Evolutionary conservation across 805 yeast species (phyloP), one percentile per base, ranked within the genome.

Genomic region (Saccharomycopsis guyanensis): DNA sequence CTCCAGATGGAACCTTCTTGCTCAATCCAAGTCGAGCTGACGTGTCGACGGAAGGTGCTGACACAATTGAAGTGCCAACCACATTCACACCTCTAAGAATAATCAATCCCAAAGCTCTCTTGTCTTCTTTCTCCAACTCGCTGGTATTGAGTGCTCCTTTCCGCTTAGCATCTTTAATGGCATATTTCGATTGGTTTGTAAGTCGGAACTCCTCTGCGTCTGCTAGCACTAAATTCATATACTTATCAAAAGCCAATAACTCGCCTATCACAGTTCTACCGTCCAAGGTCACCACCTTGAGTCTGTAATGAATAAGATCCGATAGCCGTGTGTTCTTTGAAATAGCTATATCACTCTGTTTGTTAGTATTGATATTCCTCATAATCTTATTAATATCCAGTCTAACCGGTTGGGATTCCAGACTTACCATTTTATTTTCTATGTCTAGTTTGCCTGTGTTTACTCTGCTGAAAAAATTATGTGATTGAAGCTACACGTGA

Each of bases 21-120:
- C 18, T 22, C 10, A 45, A 12, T 5, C 52, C 54, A 40, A 48
- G 29, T 36, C 52, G 34, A 7, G 40, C 31, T 53, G 57, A 51
- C 43, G 56, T 47, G 41, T 56, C 47, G 2, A 56, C 61, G 1
- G 59, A 50, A 3, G 67, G 66, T 10, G 59, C 57, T 1, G 59
- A 58, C 45, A 57, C 68, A 25, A 59, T 57, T 16, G 66, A 59
- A 1, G 56, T 57, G 2, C 52, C 91, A 27, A 85, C 77, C 23
- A 93, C 78, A 54, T 82, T 85, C 54, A 87, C 96, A 2, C 98
- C 98, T 56, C 97, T 73, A 39, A 91, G 66, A 32, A 91, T 82
- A 1, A 86, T 74, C 43, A 93, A 71, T 0, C 97, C 97, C 20
- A 93, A 65, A 3, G 78, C 66, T 47, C 97, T 70, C 57, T 80